A percentile compares a stretch with the other conserved stretches of the same genome.
These are phyloP conservation scores for Eurotiales sp. DNA, from an alignment of 2,329 filamentous ascomycete species.

Conservation along the genomic window DNA sequence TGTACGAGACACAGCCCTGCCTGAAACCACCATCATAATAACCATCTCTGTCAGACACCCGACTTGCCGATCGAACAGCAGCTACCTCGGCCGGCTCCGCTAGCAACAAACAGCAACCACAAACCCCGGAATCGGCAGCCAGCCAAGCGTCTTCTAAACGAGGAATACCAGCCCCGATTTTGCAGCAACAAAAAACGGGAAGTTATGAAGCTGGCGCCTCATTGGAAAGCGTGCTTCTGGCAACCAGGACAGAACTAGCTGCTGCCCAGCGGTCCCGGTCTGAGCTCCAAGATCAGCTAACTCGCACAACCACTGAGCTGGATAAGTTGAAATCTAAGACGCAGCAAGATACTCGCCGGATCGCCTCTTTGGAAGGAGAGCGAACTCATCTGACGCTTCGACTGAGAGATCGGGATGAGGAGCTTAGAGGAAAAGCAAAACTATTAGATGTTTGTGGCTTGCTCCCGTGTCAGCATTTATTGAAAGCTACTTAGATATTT, in stretches of 20 bases:
- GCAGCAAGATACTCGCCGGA: conserved; percentile 56
- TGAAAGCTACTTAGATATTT: conserved; percentile 3
- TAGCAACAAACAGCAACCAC: conserved; percentile 24
- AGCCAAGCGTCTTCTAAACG: conserved; percentile 27
- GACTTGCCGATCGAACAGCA: conserved; percentile 64
- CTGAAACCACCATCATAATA: conserved; percentile 8
- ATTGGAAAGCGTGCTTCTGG: conserved; percentile 27
- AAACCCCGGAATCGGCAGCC: conserved; percentile 23
- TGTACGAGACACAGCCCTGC: conserved; percentile 50
- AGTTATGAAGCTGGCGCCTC: neutral
- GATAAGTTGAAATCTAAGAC: conserved; percentile 58
- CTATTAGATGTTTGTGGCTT: conserved; percentile 63
- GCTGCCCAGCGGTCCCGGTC: conserved; percentile 72
- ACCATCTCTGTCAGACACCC: conserved; percentile 50
- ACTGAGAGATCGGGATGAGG: conserved; percentile 77
- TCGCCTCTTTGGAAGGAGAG: conserved; percentile 62
- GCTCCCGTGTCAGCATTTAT: neutral
- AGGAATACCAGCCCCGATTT: conserved; percentile 20
- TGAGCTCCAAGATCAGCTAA: conserved; percentile 62
- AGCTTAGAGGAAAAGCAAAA: conserved; percentile 77
- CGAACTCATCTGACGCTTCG: conserved; percentile 60
- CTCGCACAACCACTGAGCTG: conserved; percentile 61
- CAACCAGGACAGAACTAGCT: conserved; percentile 63
- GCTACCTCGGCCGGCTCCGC: conserved; percentile 42
- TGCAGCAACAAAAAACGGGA: neutral